A percentile compares a stretch with the other conserved stretches of the same genome.
Conservation (phyloP, 345 rosid genomes). For the Erysimum cheiranthoides region DNA sequence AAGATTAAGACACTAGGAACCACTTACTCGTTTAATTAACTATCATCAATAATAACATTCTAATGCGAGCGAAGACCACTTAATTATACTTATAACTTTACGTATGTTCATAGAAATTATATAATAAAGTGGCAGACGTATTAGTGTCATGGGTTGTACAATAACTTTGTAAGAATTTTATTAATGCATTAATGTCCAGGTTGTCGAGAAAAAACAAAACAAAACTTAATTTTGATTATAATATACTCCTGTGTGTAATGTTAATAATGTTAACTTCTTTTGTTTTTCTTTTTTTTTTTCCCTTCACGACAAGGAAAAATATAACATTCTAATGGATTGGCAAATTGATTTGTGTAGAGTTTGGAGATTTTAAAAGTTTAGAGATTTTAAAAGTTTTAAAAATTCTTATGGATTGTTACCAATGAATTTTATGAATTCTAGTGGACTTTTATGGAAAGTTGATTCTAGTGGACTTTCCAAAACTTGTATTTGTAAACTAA, state of each 20-base stretch:
- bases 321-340: too few relatives aligned
- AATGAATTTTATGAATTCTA: too few relatives aligned
- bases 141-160: background rate
- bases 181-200: constrained; percentile 25
- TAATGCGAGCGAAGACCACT: background rate
- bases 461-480: too few relatives aligned
- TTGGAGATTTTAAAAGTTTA: too few relatives aligned
- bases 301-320: constrained; percentile 32
- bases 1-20: constrained; percentile 4
- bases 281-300: background rate
- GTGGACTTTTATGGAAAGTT: too few relatives aligned
- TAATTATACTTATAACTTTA: background rate
- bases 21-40: background rate
- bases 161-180: constrained; percentile 3
- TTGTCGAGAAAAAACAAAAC: constrained; percentile 1
- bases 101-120: background rate
- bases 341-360: too few relatives aligned
- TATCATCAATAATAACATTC: background rate
- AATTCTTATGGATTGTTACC: too few relatives aligned
- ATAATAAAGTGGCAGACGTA: background rate
- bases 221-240: background rate
- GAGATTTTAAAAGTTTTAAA: too few relatives aligned
- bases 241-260: background rate
- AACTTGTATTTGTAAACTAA: too few relatives aligned
- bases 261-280: constrained; percentile 12